Percentiles rank a stretch among this genome's conserved stretches.
phyloP scores from a whole-genome alignment of 2,329 filamentous ascomycete species.

The Fusarium tuaranense region DNA sequence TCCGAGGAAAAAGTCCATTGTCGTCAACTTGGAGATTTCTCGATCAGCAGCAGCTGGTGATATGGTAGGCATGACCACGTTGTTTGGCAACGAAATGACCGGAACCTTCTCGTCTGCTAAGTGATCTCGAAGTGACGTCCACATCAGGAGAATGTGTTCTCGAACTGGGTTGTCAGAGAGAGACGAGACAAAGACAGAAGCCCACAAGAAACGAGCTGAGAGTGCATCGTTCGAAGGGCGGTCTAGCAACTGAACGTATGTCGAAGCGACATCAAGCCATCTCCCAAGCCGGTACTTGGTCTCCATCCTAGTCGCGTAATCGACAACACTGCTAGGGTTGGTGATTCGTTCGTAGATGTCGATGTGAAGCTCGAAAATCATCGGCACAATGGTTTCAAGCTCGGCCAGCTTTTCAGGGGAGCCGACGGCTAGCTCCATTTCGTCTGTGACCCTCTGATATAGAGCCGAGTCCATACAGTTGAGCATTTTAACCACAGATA shows the following conservation, averaged over 20 bases:
- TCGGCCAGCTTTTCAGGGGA: slow-evolving; percentile 44
- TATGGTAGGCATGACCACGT: slow-evolving; percentile 87
- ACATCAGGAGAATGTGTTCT: slow-evolving; percentile 69
- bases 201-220: slow-evolving; percentile 68
- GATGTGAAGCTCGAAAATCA: slow-evolving; percentile 71
- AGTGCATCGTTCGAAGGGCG: slow-evolving; percentile 53
- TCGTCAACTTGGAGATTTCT: slow-evolving; percentile 91
- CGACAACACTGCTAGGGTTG: slow-evolving; percentile 66
- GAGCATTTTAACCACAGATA: slow-evolving; percentile 67
- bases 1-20: slow-evolving; percentile 94
- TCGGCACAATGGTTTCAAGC: slow-evolving; percentile 63
- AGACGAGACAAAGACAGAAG: slow-evolving; percentile 65
- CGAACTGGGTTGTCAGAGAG: slow-evolving; percentile 64
- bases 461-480: slow-evolving; percentile 65
- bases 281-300: slow-evolving; percentile 62
- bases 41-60: slow-evolving; percentile 86
- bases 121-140: slow-evolving; percentile 68
- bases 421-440: slow-evolving; percentile 50
- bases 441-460: slow-evolving; percentile 58
- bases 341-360: slow-evolving; percentile 71
- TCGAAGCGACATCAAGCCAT: slow-evolving; percentile 64
- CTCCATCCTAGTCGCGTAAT: slow-evolving; percentile 60
- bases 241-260: slow-evolving; percentile 54
- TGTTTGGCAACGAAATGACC: slow-evolving; percentile 79
- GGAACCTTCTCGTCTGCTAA: slow-evolving; percentile 55